Evolutionary conservation across 2,329 filamentous ascomycete species (phyloP).

Genomic region (Aspergillus novoparasiticus): DNA sequence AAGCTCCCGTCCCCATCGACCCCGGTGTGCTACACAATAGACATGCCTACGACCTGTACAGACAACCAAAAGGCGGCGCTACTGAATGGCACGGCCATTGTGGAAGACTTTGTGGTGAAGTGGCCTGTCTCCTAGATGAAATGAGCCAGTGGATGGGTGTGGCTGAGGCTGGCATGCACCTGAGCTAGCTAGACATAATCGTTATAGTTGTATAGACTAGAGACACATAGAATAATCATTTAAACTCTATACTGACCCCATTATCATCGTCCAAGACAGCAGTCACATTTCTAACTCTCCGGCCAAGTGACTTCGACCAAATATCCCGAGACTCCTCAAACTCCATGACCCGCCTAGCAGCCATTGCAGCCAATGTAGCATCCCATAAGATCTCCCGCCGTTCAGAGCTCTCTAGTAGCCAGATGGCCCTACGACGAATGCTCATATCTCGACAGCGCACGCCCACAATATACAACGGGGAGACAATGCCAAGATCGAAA

Average conservation of each 20-base stretch:
- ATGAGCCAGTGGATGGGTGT: no score
- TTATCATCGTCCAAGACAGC: neutral
- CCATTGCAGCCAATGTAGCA: neutral
- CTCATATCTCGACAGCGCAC: neutral
- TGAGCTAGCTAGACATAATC: no score
- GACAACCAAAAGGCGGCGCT: conserved; percentile 1
- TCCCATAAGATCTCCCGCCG: neutral
- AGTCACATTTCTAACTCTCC: neutral
- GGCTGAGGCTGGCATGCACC: no score
- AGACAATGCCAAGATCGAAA: neutral
- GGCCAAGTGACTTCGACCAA: neutral
- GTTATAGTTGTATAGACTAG: no score
- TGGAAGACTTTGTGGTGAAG: conserved; percentile 2
- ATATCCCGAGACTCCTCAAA: neutral
- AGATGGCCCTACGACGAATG: neutral
- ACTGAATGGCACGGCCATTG: conserved; percentile 3
- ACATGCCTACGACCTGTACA: conserved; percentile 6
- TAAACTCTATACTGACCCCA: neutral
- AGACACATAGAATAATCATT: neutral
- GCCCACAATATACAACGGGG: neutral
- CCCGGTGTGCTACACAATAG: conserved; percentile 3
- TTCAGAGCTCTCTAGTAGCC: neutral
- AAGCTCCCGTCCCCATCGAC: neutral
- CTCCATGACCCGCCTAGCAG: neutral
- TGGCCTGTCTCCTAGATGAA: neutral